A percentile compares a stretch with the other conserved stretches of the same genome.
Evolutionary conservation across 352 stramenopile genomes (phyloP).

Genomic region (Pythium scleroteichum): DNA sequence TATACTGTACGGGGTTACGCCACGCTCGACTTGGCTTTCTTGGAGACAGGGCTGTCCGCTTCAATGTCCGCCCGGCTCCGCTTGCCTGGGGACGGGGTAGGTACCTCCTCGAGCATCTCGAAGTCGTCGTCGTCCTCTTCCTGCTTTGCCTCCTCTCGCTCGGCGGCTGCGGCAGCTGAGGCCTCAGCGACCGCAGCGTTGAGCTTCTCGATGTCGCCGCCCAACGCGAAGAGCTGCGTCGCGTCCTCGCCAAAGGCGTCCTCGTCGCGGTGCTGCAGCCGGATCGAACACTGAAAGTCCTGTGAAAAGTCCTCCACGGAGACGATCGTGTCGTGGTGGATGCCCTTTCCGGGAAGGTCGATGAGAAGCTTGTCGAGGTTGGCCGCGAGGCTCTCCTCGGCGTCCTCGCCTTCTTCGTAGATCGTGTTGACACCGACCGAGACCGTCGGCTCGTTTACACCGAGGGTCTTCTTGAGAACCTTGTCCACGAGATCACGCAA

Average conservation of each 20-base stretch:
- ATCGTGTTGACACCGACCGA: slow-evolving; percentile 87
- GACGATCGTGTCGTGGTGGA: slow-evolving; percentile 91
- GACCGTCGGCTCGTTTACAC: slow-evolving; percentile 89
- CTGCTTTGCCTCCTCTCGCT: slow-evolving; percentile 38
- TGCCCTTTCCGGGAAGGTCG: slow-evolving; percentile 91
- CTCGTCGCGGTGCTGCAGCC: slow-evolving; percentile 69
- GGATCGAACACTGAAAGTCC: slow-evolving; percentile 89
- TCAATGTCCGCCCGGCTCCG: slow-evolving; percentile 15
- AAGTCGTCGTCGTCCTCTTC: slow-evolving; percentile 43
- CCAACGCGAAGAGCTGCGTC: slow-evolving; percentile 74
- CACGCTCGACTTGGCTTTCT: slow-evolving; percentile 13
- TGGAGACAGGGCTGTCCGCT: slow-evolving; percentile 5
- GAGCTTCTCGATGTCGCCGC: slow-evolving; percentile 63
- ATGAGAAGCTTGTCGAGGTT: slow-evolving; percentile 90
- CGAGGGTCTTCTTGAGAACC: slow-evolving; percentile 87
- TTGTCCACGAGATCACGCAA: slow-evolving; percentile 76
- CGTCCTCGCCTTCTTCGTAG: slow-evolving; percentile 96
- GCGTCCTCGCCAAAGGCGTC: slow-evolving; percentile 67
- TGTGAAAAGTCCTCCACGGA: slow-evolving; percentile 96
- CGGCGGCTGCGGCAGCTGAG: slow-evolving; percentile 7
- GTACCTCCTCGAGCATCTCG: slow-evolving; percentile 32
- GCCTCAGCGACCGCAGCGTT: slow-evolving; percentile 30
- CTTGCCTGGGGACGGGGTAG: slow-evolving; percentile 8
- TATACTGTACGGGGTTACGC: slow-evolving; percentile 16
- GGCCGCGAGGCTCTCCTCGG: slow-evolving; percentile 67